phyloP scores from a whole-genome alignment of 1,139 yeast species.

The Suhomyces yuchorum region DNA sequence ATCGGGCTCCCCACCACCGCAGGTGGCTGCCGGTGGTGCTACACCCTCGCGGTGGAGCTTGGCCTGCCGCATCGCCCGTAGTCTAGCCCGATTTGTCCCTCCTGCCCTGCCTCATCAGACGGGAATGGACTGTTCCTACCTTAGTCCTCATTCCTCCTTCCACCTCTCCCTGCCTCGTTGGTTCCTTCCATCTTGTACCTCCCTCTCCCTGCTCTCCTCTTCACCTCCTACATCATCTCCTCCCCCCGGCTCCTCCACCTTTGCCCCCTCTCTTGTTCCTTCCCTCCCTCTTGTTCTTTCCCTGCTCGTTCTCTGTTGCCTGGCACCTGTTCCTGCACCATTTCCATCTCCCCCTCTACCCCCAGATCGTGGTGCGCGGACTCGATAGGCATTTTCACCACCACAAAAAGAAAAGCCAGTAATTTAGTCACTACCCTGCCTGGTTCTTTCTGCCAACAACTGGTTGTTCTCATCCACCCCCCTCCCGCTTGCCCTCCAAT shows the following conservation, averaged over 20 bases:
- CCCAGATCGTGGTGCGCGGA: constrained; percentile 4
- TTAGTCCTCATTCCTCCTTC: not conserved
- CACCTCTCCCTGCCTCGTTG: too few relatives aligned
- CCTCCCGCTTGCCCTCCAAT: not conserved
- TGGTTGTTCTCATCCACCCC: not conserved
- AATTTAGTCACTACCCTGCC: constrained; percentile 6
- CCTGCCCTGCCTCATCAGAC: too few relatives aligned
- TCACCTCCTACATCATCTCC: not conserved
- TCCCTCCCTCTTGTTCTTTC: not conserved
- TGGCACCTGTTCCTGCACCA: not conserved
- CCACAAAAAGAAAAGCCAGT: constrained; percentile 5
- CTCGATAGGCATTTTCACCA: not conserved
- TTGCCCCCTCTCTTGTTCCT: not conserved
- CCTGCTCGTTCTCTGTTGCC: not conserved
- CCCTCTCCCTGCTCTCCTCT: not conserved
- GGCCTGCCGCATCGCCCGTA: not conserved
- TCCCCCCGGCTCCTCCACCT: not conserved
- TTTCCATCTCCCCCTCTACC: not conserved
- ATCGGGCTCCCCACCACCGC: too few relatives aligned
- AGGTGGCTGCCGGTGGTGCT: too few relatives aligned
- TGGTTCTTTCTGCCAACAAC: not conserved
- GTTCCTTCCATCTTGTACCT: not conserved
- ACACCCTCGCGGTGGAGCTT: too few relatives aligned
- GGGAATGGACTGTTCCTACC: not conserved
- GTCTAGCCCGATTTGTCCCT: not conserved